These are phyloP conservation scores for Zea mays DNA, from an alignment of 176 grass and related monocot species.

Conservation along the genomic window Zm-B73-REFERENCE-NAM-5.0 NC_050104.1:157758001-157758500, in stretches of 20 bases:
- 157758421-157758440: conserved; percentile 75
- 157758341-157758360: conserved; percentile 79
- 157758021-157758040: conserved; percentile 80
- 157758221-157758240: conserved; percentile 77
- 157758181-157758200: conserved; percentile 86
- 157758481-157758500: conserved; percentile 97
- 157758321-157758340: conserved; percentile 98
- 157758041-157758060: conserved; percentile 89
- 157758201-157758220: conserved; percentile 92
- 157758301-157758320: conserved; percentile 81
- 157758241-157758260: conserved; percentile 74
- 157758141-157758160: conserved; percentile 23
- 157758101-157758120: conserved; percentile 51
- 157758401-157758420: conserved; percentile 18
- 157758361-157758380: conserved; percentile 11
- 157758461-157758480: conserved; percentile 93
- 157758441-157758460: conserved; percentile 77
- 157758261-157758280: conserved; percentile 52
- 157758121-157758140: conserved; percentile 1
- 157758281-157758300: conserved; percentile 39
- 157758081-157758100: conserved; percentile 96
- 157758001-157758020: conserved; percentile 77
- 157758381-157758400: conserved; percentile 8
- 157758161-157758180: conserved; percentile 8
- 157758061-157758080: conserved; percentile 88